Conservation (phyloP, 768 basidiomycete genomes). For the Royoungia palumana region DNA sequence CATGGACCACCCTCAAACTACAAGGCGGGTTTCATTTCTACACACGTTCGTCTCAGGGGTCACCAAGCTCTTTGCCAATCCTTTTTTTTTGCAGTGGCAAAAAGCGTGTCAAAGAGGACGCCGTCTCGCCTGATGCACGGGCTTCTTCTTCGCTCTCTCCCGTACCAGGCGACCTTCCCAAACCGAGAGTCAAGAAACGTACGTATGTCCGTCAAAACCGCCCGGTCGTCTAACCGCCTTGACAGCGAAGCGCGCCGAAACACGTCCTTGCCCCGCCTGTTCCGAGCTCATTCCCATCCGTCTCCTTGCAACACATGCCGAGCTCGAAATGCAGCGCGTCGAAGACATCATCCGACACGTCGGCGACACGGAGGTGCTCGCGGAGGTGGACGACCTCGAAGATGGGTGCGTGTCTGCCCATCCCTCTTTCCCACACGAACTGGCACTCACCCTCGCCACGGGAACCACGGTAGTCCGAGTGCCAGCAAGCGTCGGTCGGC, state of each 20-base stretch:
- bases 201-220: constrained; percentile 19
- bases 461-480: constrained; percentile 19
- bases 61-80: background rate
- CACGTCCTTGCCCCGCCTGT: constrained; percentile 72
- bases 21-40: constrained; percentile 26
- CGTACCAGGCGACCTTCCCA: constrained; percentile 25
- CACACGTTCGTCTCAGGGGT: background rate
- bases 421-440: constrained; percentile 2
- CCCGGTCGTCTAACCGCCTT: background rate
- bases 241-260: constrained; percentile 70
- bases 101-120: constrained; percentile 41
- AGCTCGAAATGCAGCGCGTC: constrained; percentile 65
- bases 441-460: constrained; percentile 34
- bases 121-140: constrained; percentile 9
- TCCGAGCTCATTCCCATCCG: constrained; percentile 69
- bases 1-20: constrained; percentile 9
- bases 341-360: constrained; percentile 63
- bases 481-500: constrained; percentile 40
- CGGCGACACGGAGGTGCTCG: constrained; percentile 56
- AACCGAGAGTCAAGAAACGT: constrained; percentile 49
- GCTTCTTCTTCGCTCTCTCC: constrained; percentile 35
- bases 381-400: constrained; percentile 46
- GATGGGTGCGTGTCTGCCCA: constrained; percentile 45
- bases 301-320: constrained; percentile 60
- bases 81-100: constrained; percentile 39